Conservation (phyloP, 2,329 filamentous ascomycete species). For the Fusarium sp. region DNA sequence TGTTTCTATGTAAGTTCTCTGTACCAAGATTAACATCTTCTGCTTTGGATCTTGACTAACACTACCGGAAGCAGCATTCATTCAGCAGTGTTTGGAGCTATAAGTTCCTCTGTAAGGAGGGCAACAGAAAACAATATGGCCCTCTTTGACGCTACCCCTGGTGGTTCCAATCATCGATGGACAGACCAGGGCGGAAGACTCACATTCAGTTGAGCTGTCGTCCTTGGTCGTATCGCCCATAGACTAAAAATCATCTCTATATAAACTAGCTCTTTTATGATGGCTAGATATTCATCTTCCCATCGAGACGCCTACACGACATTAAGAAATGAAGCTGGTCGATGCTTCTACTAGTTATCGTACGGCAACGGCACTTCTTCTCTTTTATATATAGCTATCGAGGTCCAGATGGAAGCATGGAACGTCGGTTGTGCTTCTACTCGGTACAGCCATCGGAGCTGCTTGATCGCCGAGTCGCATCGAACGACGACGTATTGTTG, state of each 20-base stretch:
- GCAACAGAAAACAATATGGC: background rate
- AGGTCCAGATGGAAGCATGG: background rate
- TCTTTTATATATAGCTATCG: background rate
- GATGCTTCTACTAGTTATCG: no score
- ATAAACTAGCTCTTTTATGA: background rate
- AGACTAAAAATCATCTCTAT: background rate
- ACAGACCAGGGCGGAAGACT: background rate
- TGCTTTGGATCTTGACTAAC: background rate
- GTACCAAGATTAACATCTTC: background rate
- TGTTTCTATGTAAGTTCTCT: background rate
- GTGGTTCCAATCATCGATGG: background rate
- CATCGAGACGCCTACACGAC: background rate
- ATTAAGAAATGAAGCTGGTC: no score
- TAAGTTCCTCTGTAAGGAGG: background rate
- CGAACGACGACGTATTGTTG: background rate
- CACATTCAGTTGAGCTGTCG: background rate
- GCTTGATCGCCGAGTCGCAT: background rate
- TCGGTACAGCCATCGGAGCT: accelerated
- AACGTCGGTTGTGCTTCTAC: background rate
- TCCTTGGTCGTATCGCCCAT: background rate
- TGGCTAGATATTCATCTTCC: background rate
- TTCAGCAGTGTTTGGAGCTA: accelerated
- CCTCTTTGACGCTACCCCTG: background rate
- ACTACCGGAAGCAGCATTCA: background rate
- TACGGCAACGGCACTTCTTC: background rate